These are phyloP conservation scores for Aspergillus baeticus DNA, from an alignment of 495 filamentous ascomycete genomes.

Conservation along the genomic window DNA sequence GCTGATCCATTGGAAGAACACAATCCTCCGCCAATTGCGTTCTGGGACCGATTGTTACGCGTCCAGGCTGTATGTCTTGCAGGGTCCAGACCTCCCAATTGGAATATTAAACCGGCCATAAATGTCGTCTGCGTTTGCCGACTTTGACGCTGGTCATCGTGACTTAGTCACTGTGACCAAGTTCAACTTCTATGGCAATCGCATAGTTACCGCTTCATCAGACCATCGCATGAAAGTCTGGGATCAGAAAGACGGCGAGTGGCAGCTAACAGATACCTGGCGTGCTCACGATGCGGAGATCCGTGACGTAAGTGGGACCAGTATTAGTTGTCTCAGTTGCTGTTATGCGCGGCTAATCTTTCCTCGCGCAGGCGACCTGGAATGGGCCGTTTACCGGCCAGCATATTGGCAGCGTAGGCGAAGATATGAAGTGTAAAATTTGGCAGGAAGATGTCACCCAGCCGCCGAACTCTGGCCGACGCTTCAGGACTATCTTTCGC, in stretches of 20 bases:
- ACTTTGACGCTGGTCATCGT: constrained; percentile 66
- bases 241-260: constrained; percentile 75
- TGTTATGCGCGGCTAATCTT: constrained; percentile 6
- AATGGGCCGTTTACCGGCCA: constrained; percentile 62
- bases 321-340: background rate
- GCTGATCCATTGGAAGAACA: constrained; percentile 9
- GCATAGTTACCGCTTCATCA: constrained; percentile 84
- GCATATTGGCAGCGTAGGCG: constrained; percentile 68
- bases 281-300: constrained; percentile 90
- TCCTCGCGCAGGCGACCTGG: constrained; percentile 70
- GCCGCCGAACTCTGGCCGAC: constrained; percentile 65
- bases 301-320: constrained; percentile 62
- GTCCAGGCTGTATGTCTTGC: constrained; percentile 17
- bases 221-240: constrained; percentile 95
- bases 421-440: constrained; percentile 82
- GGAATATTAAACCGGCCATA: constrained; percentile 29
- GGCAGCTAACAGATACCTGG: constrained; percentile 84
- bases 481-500: constrained; percentile 67
- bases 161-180: constrained; percentile 51
- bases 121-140: constrained; percentile 53
- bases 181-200: constrained; percentile 81
- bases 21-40: background rate
- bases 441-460: constrained; percentile 87
- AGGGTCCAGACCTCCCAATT: constrained; percentile 17
- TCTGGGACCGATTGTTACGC: background rate